Base-by-base conservation (phyloP, 768 basidiomycete species). In the Mycena polygramma region DNA sequence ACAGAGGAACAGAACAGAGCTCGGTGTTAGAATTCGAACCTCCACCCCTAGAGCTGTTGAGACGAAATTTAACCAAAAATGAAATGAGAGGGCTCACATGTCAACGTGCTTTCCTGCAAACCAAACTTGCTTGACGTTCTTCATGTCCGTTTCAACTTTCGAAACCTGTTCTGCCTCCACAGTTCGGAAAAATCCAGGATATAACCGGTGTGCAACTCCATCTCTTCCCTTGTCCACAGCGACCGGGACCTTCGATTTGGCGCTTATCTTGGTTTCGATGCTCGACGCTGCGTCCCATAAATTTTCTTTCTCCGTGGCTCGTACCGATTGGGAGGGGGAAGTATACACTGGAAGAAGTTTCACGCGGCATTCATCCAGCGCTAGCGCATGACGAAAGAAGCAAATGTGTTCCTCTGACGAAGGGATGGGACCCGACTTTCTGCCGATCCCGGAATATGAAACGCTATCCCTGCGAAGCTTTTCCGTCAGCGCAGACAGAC, bases 51-150 rank as follows among this genome's bases (percentile, higher is more conserved):
- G 46, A 49, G 15, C 0, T 10, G 17, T 43, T 35, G 14, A 63
- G 36, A 68, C 46, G 22, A 30, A 57, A 30, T 9, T 4, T 11
- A 49, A 53, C 1, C n/a, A 2, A 17, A 30, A 26, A 26, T 11
- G 11, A 30, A 26, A 26, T 11, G 11, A 46, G 20, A 24, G 13
- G 30, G 68, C 78, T 22, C 63, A 78, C 78, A 79, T 71, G 26
- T 79, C 75, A 1, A 72, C 72, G 52, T 77, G 76, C 6, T 59
- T 75, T 35, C 76, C 77, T 5, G 73, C 55, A 70, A 78, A 78
- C 77, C 77, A 78, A 35, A 78, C 77, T 63, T 78, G 77, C 66
- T 75, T 78, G 9, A 75, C 39, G 53, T 71, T 60, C 17, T 26
- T 59, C 37, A 41, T 30, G 24, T 57, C 22, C 46, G 20, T 45